phyloP scores from a whole-genome alignment of 2,329 filamentous ascomycete genomes.

The Aspergillus sp. region DNA sequence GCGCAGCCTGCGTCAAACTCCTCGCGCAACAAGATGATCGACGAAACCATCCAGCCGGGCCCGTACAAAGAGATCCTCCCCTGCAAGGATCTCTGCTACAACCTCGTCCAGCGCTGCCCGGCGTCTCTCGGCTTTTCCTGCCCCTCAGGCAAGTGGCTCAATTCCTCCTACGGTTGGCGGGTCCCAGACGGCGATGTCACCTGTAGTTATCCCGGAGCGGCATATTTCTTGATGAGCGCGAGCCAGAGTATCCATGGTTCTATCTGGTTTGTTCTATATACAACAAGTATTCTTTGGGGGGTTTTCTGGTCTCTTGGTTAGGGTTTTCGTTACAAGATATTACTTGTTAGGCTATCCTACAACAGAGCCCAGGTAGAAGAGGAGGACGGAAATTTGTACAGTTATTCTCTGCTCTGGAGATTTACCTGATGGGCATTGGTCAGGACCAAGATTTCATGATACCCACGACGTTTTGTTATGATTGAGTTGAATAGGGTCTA shows the following conservation, averaged over 20 bases:
- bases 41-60: slow-evolving; percentile 66
- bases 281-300: slow-evolving; percentile 8
- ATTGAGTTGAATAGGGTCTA: too few relatives aligned
- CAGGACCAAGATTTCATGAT: too few relatives aligned
- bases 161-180: slow-evolving; percentile 48
- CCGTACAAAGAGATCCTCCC: slow-evolving; percentile 93
- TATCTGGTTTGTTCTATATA: slow-evolving; percentile 1
- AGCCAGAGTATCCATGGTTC: not conserved
- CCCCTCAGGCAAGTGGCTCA: slow-evolving; percentile 51
- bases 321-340: too few relatives aligned
- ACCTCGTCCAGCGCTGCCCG: slow-evolving; percentile 80
- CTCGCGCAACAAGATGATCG: slow-evolving; percentile 70
- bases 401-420: too few relatives aligned
- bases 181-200: slow-evolving; percentile 37
- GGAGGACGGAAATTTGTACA: too few relatives aligned
- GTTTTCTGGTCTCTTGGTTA: slow-evolving; percentile 9
- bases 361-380: too few relatives aligned
- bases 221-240: slow-evolving; percentile 43
- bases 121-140: slow-evolving; percentile 70
- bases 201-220: slow-evolving; percentile 61
- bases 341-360: too few relatives aligned
- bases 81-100: slow-evolving; percentile 82
- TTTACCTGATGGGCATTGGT: too few relatives aligned
- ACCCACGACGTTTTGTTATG: too few relatives aligned
- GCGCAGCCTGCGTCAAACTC: slow-evolving; percentile 43